A percentile compares a stretch with the other conserved stretches of the same genome.
Evolutionary conservation across 2,329 filamentous ascomycete genomes (phyloP).

Genomic region (Orbilia ellipsospora): DNA sequence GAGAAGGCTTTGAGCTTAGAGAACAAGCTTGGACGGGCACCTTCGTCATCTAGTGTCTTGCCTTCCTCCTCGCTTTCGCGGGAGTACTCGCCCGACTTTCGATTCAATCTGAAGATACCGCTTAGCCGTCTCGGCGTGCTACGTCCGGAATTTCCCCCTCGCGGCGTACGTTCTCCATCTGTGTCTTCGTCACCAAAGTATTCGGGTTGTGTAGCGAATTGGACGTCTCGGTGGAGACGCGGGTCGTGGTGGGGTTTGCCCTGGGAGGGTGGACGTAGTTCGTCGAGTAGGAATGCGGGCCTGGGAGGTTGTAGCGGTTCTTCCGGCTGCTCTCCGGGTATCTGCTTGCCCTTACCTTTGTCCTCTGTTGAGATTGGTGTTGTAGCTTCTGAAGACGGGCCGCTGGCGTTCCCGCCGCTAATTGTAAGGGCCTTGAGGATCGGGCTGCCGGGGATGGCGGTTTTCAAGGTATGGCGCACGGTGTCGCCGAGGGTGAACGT

Average conservation of each 20-base stretch:
- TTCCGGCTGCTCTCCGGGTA: constrained; percentile 19
- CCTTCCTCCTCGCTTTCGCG: constrained; percentile 57
- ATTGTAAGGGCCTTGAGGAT: constrained; percentile 36
- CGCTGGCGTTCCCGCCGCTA: constrained; percentile 10
- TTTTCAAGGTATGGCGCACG: constrained; percentile 40
- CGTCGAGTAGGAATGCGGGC: constrained; percentile 46
- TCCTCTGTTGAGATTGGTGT: constrained; percentile 11
- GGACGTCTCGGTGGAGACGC: constrained; percentile 38
- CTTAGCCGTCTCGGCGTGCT: constrained; percentile 45
- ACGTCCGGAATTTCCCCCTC: constrained; percentile 45
- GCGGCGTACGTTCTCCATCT: constrained; percentile 45
- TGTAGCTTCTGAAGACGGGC: constrained; percentile 11
- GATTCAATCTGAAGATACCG: constrained; percentile 50
- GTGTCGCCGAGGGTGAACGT: constrained; percentile 33
- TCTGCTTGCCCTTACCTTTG: constrained; percentile 45
- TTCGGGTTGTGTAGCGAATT: constrained; percentile 48
- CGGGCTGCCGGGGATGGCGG: constrained; percentile 43
- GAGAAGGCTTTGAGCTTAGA: constrained; percentile 58
- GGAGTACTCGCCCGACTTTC: constrained; percentile 56
- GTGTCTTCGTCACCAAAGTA: constrained; percentile 54
- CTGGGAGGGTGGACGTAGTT: constrained; percentile 28
- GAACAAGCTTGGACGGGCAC: constrained; percentile 57
- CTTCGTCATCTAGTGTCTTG: constrained; percentile 56
- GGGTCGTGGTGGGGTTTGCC: constrained; percentile 16
- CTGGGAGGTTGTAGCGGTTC: constrained; percentile 50